Percentiles rank a stretch among this genome's conserved stretches.
These are phyloP conservation scores for Rhinocladiella similis DNA, from an alignment of 2,329 filamentous ascomycete species.

Conservation along the genomic window DNA sequence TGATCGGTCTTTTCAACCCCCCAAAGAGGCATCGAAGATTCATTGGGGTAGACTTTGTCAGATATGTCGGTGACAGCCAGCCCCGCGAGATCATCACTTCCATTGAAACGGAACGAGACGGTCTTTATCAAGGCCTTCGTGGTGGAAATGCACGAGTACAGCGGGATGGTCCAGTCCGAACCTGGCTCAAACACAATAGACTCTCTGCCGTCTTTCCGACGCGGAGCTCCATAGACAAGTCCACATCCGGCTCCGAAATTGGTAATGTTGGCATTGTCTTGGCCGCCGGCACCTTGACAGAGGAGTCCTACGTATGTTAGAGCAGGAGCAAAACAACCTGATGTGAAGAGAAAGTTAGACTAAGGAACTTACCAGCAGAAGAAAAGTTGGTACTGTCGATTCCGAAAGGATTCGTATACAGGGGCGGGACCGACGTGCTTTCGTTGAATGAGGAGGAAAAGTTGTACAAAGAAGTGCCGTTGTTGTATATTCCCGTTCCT, in stretches of 20 bases:
- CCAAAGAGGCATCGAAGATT: slow-evolving; percentile 37
- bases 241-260: slow-evolving; percentile 44
- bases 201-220: slow-evolving; percentile 36
- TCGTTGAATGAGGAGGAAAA: not conserved
- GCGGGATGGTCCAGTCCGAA: slow-evolving; percentile 43
- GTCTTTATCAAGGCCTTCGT: slow-evolving; percentile 48
- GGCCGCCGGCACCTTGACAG: not conserved
- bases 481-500: slow-evolving; percentile 1
- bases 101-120: slow-evolving; percentile 46
- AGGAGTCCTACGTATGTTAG: not conserved
- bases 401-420: slow-evolving; percentile 1
- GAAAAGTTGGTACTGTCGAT: not conserved
- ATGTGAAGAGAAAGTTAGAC: no score
- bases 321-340: not conserved
- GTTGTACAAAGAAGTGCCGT: not conserved
- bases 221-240: slow-evolving; percentile 42
- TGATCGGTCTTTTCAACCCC: slow-evolving; percentile 39
- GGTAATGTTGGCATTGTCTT: slow-evolving; percentile 41
- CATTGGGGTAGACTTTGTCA: slow-evolving; percentile 39
- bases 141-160: slow-evolving; percentile 47
- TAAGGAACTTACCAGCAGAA: not conserved
- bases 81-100: slow-evolving; percentile 30
- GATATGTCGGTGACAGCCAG: slow-evolving; percentile 34
- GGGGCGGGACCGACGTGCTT: not conserved
- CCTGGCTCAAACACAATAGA: slow-evolving; percentile 41